Evolutionary conservation across 129 eudicot genomes (phyloP).

Genomic region (Solidago caesia): DNA sequence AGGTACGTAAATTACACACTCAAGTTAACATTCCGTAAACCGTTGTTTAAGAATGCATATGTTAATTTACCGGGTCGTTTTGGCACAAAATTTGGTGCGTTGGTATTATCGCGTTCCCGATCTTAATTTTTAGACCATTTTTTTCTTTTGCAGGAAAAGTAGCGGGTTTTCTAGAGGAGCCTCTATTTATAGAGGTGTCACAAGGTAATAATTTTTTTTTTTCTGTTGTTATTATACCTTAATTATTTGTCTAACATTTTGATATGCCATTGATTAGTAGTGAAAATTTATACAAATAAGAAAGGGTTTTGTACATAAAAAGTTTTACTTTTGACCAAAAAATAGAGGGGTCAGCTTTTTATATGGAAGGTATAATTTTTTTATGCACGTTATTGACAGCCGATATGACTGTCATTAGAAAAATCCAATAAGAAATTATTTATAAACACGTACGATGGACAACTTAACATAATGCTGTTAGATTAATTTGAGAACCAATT

Average conservation of each 20-base stretch:
- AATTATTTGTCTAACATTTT: background rate
- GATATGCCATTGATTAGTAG: too few species aligned
- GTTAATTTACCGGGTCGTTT: background rate
- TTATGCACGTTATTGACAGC: too few species aligned
- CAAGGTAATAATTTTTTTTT: conserved; percentile 44
- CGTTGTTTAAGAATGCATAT: background rate
- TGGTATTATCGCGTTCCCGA: background rate
- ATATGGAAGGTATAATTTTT: too few species aligned
- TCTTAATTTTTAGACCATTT: background rate
- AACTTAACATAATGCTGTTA: background rate
- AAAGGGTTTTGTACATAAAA: too few species aligned
- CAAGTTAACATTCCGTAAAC: conserved; percentile 1
- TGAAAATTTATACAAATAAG: background rate
- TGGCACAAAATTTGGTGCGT: background rate
- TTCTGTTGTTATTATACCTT: background rate
- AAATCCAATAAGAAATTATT: background rate
- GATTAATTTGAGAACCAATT: background rate
- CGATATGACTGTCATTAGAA: too few species aligned
- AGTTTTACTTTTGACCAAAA: too few species aligned
- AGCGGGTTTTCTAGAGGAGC: conserved; percentile 98
- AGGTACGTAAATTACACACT: conserved; percentile 41
- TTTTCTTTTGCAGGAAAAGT: conserved; percentile 64
- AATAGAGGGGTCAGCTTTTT: too few species aligned
- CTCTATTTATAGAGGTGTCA: conserved; percentile 90
- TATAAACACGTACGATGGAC: too few species aligned